Evolutionary conservation across 805 yeast species (phyloP).

Genomic region (Ogataea minuta): DNA sequence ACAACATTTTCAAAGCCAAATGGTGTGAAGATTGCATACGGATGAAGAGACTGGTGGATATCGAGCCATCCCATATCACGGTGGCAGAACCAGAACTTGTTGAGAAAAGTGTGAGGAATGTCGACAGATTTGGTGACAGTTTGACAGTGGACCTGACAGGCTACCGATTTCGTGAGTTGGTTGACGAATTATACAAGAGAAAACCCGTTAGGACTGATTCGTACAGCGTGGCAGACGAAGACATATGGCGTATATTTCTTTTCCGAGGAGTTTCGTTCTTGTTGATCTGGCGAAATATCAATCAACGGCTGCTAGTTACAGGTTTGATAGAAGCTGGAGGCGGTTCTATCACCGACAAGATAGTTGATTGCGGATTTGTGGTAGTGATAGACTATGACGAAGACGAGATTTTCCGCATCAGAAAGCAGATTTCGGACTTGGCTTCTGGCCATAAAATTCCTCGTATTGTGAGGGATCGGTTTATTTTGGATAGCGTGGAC

Average conservation of each 20-base stretch:
- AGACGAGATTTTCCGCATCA: conserved; percentile 1
- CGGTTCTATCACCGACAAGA: conserved; percentile 36
- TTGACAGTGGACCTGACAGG: conserved; percentile 36
- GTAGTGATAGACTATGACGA: conserved; percentile 29
- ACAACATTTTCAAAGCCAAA: conserved; percentile 59
- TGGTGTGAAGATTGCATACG: conserved; percentile 74
- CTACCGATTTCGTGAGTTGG: conserved; percentile 24
- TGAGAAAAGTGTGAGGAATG: conserved; percentile 32
- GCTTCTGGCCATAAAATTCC: conserved; percentile 30
- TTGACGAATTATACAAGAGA: conserved; percentile 1
- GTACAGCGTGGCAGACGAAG: background rate
- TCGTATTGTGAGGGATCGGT: conserved; percentile 35
- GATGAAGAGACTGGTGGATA: conserved; percentile 38
- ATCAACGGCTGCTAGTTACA: conserved; percentile 16
- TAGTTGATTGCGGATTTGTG: conserved; percentile 38
- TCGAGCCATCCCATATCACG: conserved; percentile 63
- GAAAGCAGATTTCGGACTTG: conserved; percentile 2
- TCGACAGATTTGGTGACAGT: conserved; percentile 67
- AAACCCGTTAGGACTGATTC: background rate
- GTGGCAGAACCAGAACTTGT: conserved; percentile 35
- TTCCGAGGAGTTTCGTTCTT: conserved; percentile 38
- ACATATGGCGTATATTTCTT: conserved; percentile 14
- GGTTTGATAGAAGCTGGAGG: conserved; percentile 41
- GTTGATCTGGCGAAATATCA: conserved; percentile 25
- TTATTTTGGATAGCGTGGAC: conserved; percentile 34